Evolutionary conservation across 306 rosid genomes (phyloP).

Genomic region (Astragalus membranaceus): DNA sequence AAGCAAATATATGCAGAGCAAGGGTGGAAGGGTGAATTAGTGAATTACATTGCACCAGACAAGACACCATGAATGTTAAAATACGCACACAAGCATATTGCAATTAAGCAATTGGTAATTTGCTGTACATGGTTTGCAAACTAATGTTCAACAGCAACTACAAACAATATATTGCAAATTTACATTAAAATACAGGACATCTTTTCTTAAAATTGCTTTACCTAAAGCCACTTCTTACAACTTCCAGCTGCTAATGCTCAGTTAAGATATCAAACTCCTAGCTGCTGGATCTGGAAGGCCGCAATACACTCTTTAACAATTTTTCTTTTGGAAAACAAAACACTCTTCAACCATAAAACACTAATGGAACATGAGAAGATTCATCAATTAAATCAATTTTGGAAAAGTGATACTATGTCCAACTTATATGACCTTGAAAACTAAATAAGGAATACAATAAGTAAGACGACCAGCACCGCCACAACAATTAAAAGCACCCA

Average conservation of each 20-base stretch:
- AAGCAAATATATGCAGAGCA: not conserved
- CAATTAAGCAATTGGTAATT: not conserved
- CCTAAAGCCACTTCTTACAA: not conserved
- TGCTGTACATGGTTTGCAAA: not conserved
- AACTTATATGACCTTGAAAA: conserved; percentile 1
- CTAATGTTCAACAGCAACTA: not conserved
- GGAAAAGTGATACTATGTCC: not conserved
- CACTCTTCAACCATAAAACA: conserved; percentile 25
- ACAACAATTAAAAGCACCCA: conserved; percentile 47
- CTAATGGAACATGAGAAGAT: conserved; percentile 18
- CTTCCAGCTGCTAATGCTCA: conserved; percentile 22
- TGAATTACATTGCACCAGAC: not conserved
- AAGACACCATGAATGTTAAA: not conserved
- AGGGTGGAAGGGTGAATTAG: not conserved
- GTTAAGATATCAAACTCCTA: conserved; percentile 6
- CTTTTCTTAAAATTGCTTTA: conserved; percentile 3
- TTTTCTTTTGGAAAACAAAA: conserved; percentile 7
- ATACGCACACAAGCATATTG: not conserved
- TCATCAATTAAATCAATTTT: conserved; percentile 18
- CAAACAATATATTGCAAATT: conserved; percentile 4
- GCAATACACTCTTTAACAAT: conserved; percentile 6
- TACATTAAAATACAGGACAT: not conserved
- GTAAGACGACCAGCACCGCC: conserved; percentile 35
- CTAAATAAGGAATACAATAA: conserved; percentile 44
- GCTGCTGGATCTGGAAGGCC: not conserved